These are phyloP conservation scores for Curvularia hawaiiensis DNA, from an alignment of 2,329 filamentous ascomycete species.

Conservation along the genomic window DNA sequence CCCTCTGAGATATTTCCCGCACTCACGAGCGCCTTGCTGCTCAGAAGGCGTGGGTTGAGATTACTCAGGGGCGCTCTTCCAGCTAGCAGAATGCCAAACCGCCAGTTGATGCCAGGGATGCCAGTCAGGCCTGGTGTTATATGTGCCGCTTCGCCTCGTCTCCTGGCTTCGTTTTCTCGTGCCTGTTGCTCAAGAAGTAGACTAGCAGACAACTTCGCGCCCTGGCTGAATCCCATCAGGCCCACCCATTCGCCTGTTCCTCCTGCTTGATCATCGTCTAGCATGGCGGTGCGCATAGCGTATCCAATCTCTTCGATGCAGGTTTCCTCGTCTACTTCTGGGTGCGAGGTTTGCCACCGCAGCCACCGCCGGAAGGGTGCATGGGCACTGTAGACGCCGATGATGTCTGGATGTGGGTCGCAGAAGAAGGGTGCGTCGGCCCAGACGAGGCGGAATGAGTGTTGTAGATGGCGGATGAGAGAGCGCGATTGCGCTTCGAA, in stretches of 20 bases:
- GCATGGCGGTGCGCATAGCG: constrained; percentile 52
- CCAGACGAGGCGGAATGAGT: constrained; percentile 73
- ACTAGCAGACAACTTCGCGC: constrained; percentile 55
- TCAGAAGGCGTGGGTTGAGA: constrained; percentile 50
- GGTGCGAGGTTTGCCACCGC: constrained; percentile 65
- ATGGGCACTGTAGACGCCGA: constrained; percentile 66
- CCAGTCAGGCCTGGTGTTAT: constrained; percentile 33
- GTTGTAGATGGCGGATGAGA: constrained; percentile 55
- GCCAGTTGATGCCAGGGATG: constrained; percentile 50
- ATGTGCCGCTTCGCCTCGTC: constrained; percentile 19
- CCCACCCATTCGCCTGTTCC: constrained; percentile 55
- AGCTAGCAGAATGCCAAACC: constrained; percentile 67
- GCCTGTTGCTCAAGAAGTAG: constrained; percentile 65
- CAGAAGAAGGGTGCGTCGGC: constrained; percentile 71
- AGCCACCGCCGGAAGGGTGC: constrained; percentile 71
- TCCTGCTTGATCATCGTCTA: constrained; percentile 50
- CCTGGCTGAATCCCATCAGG: constrained; percentile 57
- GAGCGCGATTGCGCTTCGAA: constrained; percentile 71
- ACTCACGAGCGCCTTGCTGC: constrained; percentile 47
- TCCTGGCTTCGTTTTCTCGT: constrained; percentile 43
- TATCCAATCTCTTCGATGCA: constrained; percentile 56
- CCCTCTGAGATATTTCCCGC: constrained; percentile 53
- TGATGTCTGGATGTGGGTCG: constrained; percentile 65
- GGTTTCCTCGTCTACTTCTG: constrained; percentile 57
- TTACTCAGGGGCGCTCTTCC: constrained; percentile 65